Base-by-base conservation (phyloP, 768 basidiomycete genomes). In the Macrolepiota albuminosa region DNA sequence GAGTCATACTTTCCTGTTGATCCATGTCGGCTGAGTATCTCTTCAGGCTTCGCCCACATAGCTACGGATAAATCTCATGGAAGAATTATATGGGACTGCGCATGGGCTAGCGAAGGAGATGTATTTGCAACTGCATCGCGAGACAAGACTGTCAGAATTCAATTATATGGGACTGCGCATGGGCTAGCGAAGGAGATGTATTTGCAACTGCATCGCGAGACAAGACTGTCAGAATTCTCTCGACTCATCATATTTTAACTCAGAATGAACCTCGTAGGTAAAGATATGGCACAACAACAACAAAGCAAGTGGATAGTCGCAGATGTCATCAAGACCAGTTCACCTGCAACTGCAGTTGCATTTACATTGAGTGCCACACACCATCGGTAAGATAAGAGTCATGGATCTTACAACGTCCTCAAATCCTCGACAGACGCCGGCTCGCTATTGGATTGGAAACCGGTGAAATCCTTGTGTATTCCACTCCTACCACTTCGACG, bases 131-230 rank as follows among this genome's bases (percentile, higher is more conserved):
- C 97, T 2, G 95, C 92, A 1, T 95, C 95, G 3, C 83, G 97
- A 46, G 97, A 99, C 73, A 98, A 96, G 76, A 93, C 91, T 14
- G 95, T 93, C 64, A 57, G 82, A 64, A 6, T 47, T 9, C n/a
- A 42, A 97, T 99, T 67, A 89, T 99, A 39, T 95, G 97, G 94
- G 97, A 98, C 70, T 92, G 91, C 67, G 84, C 86, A 14, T 99
- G 95, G 94, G 80, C 89, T 1, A 68, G 74, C 1, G 87, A 92
- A 64, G 85, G 86, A 7, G 82, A 86, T 64, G 67, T 88, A 16
- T 99, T 99, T 68, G 95, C 87, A 11, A 98, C 97, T 2, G 95
- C 92, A 1, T 95, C 95, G 3, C 83, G 97, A 46, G 97, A 99
- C 73, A 98, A 96, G 76, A 93, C 91, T 14, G 95, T 93, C 64